Evolutionary conservation across 805 yeast genomes (phyloP).

Genomic region (Ogataea naganishii): DNA sequence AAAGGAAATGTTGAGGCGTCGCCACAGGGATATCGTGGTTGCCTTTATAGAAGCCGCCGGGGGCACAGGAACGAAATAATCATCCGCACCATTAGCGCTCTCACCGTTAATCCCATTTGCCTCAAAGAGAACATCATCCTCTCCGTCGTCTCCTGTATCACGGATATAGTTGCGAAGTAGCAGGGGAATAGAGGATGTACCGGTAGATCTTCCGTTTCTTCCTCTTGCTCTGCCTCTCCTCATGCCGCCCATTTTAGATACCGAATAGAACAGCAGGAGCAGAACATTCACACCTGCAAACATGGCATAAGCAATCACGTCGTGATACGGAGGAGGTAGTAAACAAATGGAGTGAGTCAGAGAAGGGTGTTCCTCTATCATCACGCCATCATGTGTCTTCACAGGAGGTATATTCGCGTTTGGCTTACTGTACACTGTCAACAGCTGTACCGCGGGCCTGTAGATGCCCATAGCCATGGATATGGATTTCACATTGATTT

Average conservation of each 20-base stretch:
- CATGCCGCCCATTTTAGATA: too few species aligned
- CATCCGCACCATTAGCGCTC: too few species aligned
- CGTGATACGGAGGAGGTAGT: conserved; percentile 36
- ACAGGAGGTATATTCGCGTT: conserved; percentile 12
- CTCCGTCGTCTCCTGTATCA: too few species aligned
- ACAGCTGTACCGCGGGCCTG: conserved; percentile 27
- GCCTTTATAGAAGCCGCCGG: too few species aligned
- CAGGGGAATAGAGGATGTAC: too few species aligned
- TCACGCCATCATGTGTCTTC: conserved; percentile 30
- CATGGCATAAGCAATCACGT: conserved; percentile 27
- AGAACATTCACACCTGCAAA: conserved; percentile 23
- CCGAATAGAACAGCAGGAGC: conserved; percentile 3
- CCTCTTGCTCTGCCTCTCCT: conserved; percentile 44
- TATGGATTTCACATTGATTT: conserved; percentile 80
- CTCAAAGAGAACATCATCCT: too few species aligned
- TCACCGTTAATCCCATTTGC: too few species aligned
- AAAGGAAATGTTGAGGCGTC: too few species aligned
- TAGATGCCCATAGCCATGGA: conserved; percentile 83
- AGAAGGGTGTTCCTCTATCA: conserved; percentile 27
- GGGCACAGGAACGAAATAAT: too few species aligned
- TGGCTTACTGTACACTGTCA: conserved; percentile 10
- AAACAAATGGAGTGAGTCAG: conserved; percentile 35
- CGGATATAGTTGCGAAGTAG: too few species aligned
- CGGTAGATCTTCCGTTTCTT: conserved; percentile 66
- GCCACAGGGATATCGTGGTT: too few species aligned